These are phyloP conservation scores for Rasamsonia emersonii DNA, from an alignment of 2,329 filamentous ascomycete genomes.

Conservation along the genomic window DNA sequence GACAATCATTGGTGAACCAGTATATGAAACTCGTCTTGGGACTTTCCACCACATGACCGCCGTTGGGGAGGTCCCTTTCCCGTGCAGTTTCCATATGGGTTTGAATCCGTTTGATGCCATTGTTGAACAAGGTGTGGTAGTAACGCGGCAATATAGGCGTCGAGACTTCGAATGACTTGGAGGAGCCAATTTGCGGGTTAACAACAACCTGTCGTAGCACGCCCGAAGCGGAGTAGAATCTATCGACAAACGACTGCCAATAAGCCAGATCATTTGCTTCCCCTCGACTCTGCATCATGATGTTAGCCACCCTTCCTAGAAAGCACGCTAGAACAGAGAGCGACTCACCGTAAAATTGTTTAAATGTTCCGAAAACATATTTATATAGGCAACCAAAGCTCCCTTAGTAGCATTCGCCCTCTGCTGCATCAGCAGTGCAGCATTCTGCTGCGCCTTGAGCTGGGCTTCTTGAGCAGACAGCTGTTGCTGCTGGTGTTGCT, in stretches of 20 bases:
- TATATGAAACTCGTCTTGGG: slow-evolving; percentile 73
- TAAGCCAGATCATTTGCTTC: slow-evolving; percentile 61
- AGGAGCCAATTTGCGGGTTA: slow-evolving; percentile 46
- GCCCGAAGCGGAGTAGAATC: slow-evolving; percentile 71
- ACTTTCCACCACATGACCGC: slow-evolving; percentile 67
- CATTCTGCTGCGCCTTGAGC: slow-evolving; percentile 34
- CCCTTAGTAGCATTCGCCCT: slow-evolving; percentile 29
- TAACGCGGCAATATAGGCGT: slow-evolving; percentile 76
- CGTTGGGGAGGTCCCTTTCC: slow-evolving; percentile 50
- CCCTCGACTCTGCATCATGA: slow-evolving; percentile 41
- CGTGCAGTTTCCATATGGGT: slow-evolving; percentile 66
- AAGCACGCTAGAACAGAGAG: background rate
- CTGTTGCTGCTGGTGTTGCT: slow-evolving; percentile 26
- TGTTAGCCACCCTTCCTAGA: slow-evolving; percentile 8
- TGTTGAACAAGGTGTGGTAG: slow-evolving; percentile 81
- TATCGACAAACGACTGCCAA: slow-evolving; percentile 71
- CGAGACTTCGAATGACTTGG: slow-evolving; percentile 81
- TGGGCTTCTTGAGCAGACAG: slow-evolving; percentile 33
- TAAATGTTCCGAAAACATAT: slow-evolving; percentile 49
- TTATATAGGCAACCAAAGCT: slow-evolving; percentile 43
- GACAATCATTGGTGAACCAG: slow-evolving; percentile 76
- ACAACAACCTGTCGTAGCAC: slow-evolving; percentile 66
- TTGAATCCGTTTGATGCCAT: slow-evolving; percentile 77
- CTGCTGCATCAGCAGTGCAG: slow-evolving; percentile 33
- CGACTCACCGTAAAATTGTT: slow-evolving; percentile 51